Evolutionary conservation across 768 basidiomycete genomes (phyloP), one percentile per base, ranked within the genome.

Genomic region (Peribolospora baueri): DNA sequence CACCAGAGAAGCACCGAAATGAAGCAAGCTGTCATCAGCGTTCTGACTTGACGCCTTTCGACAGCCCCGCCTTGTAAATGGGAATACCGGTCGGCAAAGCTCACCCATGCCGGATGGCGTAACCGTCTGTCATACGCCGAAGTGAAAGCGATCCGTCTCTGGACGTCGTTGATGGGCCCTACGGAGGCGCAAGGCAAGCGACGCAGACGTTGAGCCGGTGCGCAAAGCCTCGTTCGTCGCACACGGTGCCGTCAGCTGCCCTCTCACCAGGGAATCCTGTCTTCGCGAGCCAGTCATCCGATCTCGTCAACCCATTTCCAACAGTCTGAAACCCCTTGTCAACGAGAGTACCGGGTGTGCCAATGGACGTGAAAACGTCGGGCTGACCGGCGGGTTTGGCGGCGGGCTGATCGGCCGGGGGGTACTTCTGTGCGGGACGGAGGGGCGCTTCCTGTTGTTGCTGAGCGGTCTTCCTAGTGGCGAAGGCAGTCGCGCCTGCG

Each of bases 91-190:
- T 37, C 4, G 25, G 8, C 57, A 45, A n/a, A 11, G 58, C 76
- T 50, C 64, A 90, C 88, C 90, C 91, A 97, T 41, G 88, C 76
- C 3, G 91, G 88, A 69, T 97, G 90, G 13, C 85, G 74, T 55
- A 90, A 70, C 9, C 84, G 74, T 53, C 93, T 73, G 67, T 98
- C 93, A 66, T 98, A 97, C 7, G 77, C 84, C 1, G 85, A 79
- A 25, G 81, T 79, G 63, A 93, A 95, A 11, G 82, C 87, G 64
- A 77, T 76, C 51, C 86, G 76, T 48, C 80, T 74, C 25, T 93
- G 71, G 9, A 79, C 65, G 68, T 93, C 90, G 2, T 80, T 73
- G 52, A 86, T 73, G 10, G 90, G 88, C 6, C 88, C 87, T 91
- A 60, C n/a, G 57, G 46, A 57, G 46, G 48, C 54, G 42, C 10